Percentiles rank a stretch among this genome's conserved stretches.
phyloP scores from a whole-genome alignment of 176 grass and related monocot species.

The Aegilops longissima region DNA sequence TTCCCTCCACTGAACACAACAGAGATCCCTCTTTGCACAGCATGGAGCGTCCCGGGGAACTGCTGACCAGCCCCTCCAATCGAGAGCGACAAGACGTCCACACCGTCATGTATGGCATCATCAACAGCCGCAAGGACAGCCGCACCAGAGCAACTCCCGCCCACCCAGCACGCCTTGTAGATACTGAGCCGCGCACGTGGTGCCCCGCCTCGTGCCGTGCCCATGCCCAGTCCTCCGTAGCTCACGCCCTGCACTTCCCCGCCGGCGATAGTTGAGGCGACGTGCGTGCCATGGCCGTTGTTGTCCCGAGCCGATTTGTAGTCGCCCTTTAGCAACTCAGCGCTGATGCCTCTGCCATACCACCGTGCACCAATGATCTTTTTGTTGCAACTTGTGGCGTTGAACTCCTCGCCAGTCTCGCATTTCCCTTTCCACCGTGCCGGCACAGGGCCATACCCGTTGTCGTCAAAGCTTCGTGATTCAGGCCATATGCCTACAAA shows the following conservation, averaged over 20 bases:
- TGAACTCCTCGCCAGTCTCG: constrained; percentile 25
- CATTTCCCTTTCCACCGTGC: constrained; percentile 50
- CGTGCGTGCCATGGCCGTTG: constrained; percentile 35
- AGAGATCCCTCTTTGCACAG: constrained; percentile 42
- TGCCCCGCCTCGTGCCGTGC: constrained; percentile 48
- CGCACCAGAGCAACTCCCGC: background rate
- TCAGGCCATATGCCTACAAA: constrained; percentile 57
- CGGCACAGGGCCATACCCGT: constrained; percentile 36
- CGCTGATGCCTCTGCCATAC: background rate
- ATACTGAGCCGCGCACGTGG: constrained; percentile 43
- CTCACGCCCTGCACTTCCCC: constrained; percentile 15
- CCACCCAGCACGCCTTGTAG: constrained; percentile 48
- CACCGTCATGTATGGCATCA: constrained; percentile 64
- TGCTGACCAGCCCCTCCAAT: background rate
- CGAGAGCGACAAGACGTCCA: constrained; percentile 61
- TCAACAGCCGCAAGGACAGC: constrained; percentile 34
- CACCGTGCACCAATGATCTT: constrained; percentile 64
- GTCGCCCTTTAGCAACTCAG: background rate
- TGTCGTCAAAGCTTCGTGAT: constrained; percentile 54
- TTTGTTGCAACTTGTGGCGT: constrained; percentile 35
- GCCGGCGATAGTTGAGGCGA: constrained; percentile 50
- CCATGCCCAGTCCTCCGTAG: constrained; percentile 21
- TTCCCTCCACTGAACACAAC: constrained; percentile 47
- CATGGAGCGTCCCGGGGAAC: constrained; percentile 36
- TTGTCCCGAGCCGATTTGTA: constrained; percentile 43